Evolutionary conservation across 1,284 basidiomycete species (phyloP), one percentile per base, ranked within the genome.

Genomic region (Cryptococcus sp.): DNA sequence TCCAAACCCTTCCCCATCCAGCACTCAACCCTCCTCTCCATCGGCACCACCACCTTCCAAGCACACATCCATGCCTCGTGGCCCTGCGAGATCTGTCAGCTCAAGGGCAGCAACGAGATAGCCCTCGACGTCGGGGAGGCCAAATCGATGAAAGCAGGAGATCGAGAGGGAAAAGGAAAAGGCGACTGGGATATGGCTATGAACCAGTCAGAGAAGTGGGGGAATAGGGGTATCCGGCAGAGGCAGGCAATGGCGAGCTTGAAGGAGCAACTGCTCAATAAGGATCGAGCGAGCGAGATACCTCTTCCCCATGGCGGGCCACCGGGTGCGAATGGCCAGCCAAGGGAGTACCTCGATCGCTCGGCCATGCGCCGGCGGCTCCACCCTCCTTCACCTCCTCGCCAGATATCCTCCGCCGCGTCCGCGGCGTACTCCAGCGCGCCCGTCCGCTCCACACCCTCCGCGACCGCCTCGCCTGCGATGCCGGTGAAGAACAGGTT

Each of bases 61-160:
- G 64, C 56, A 8, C 76, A 78, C 51, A 62, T 75, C 1, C 76
- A 78, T 59, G 51, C 58, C 15, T 67, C 68, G 21, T 77, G 74
- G 73, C 76, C 75, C 24, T 78, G 75, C 55, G 68, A 63, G 24
- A 52, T 51, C 18, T 77, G 76, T 50, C 64, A 70, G 55, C 46
- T 76, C 1, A 57, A 50, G 11, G 62, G 62, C 1, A 55, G 52
- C 36, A 65, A 62, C 49, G 67, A 73, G 53, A 67, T 75, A n/a
- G 49, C 52, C 7, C 65, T 73, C 9, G 74, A 73, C 45, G 63
- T 65, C 24, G 70, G 69, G 1, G 40, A 56, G 16, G 43, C 53
- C 21, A 52, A 48, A 37, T 4, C 42, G 21, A 24, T 24, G 28
- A 24, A 18, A 21, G 36, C 6, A 28, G 13, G 36, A 11, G 16